Base-by-base conservation (phyloP, 371 early-diverging fungal genomes). In the Mortierella sp. region DNA sequence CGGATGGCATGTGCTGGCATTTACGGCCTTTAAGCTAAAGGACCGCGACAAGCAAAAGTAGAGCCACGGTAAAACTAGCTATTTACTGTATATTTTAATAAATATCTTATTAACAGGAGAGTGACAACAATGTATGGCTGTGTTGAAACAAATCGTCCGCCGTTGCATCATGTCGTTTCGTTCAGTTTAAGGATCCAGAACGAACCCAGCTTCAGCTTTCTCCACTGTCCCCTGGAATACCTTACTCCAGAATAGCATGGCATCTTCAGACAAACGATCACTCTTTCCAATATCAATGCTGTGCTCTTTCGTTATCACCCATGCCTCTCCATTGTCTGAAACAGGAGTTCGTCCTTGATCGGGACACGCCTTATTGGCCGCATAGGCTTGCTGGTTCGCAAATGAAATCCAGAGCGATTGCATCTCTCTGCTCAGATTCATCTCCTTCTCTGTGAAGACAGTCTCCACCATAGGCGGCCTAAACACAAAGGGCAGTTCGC, bases 1-100 rank as follows among this genome's bases (percentile, higher is more conserved):
- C 1, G 80, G 70, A 14, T 86, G 85, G 84, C 70, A 73, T 42
- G 23, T 78, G 3, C 28, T 83, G 7, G 86, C 85, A 1, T 80
- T 86, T 42, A 31, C 83, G 0, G 64, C 64, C 24, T 56, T 86
- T 51, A 86, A 84, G 68, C 54, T 86, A 17, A 68, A 66, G 54
- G 67, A 84, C 28, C 68, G 86, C 14, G 50, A 72, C 49, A 86
- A 84, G 60, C 76, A 76, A 43, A 75, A 67, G 47, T 81, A 67
- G 57, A 55, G 34, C n/a, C n/a, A n/a, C n/a, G n/a, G n/a, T n/a
- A n/a, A n/a, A n/a, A n/a, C n/a, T n/a, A n/a, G n/a, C n/a, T n/a
- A n/a, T n/a, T n/a, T 21, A 31, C 5, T 39, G 1, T 11, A 39
- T 17, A 39, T 14, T 11, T 39, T 39, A 14, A 39, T 39, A 39